A percentile compares a stretch with the other conserved stretches of the same genome.
phyloP scores from a whole-genome alignment of 2,329 filamentous ascomycete genomes.

The Neopestalotiopsis sp. region DNA sequence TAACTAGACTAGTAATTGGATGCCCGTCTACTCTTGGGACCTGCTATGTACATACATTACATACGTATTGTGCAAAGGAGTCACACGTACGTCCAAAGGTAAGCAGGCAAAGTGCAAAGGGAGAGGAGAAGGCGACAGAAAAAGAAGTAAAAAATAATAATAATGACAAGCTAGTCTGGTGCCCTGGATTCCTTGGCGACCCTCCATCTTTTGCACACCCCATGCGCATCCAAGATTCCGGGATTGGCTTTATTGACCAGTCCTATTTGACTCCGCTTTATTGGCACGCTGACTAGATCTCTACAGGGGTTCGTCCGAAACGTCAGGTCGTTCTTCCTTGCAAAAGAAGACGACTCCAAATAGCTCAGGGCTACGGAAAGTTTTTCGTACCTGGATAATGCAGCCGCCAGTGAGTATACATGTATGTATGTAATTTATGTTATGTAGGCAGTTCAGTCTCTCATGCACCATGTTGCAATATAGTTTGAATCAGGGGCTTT shows the following conservation, averaged over 20 bases:
- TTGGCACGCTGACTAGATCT: conserved; percentile 20
- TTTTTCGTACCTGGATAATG: background rate
- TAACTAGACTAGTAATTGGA: no score
- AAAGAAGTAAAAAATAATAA: conserved; percentile 22
- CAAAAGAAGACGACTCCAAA: background rate
- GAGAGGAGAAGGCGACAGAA: conserved; percentile 16
- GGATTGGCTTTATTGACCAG: conserved; percentile 30
- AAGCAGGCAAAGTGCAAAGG: conserved; percentile 11
- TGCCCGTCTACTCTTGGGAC: no score
- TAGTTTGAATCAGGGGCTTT: conserved; percentile 1
- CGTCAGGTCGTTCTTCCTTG: background rate
- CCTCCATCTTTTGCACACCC: conserved; percentile 26
- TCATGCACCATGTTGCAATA: background rate
- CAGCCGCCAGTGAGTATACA: background rate
- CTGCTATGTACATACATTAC: no score
- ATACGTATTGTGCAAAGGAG: no score
- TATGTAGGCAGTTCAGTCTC: background rate
- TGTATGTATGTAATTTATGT: background rate
- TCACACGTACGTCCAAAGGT: no score
- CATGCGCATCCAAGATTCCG: conserved; percentile 38
- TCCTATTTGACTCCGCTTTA: conserved; percentile 27
- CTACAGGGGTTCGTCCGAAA: background rate
- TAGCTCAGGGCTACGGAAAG: background rate
- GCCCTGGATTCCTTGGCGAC: conserved; percentile 33
- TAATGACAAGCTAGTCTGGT: conserved; percentile 27